Conservation (phyloP, 257 asterid species). For the Anisodus acutangulus region DNA sequence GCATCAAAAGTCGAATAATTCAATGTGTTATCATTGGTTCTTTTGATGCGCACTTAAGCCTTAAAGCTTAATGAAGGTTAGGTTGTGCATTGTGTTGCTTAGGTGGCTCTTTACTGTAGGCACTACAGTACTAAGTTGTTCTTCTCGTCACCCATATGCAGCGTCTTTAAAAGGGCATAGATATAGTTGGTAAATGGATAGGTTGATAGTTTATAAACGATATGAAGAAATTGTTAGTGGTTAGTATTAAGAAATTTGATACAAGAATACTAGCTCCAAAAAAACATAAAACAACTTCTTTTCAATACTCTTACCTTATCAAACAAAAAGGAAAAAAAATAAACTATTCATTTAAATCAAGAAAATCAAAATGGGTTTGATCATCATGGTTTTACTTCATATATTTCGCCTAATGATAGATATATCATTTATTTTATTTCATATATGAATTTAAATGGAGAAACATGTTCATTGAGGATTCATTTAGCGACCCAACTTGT, state of each 20-base stretch:
- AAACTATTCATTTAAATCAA: neutral
- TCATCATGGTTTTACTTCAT: neutral
- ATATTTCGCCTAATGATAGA: neutral
- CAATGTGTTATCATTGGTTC: no score
- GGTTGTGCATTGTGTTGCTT: no score
- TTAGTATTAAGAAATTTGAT: neutral
- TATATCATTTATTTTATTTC: neutral
- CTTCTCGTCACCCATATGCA: no score
- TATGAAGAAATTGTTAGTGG: neutral
- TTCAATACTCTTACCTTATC: neutral
- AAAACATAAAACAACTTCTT: neutral
- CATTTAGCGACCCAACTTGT: neutral
- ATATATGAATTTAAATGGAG: neutral
- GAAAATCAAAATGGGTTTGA: neutral
- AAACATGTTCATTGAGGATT: constrained; percentile 3
- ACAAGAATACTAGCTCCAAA: neutral
- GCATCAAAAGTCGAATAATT: no score
- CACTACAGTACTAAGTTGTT: no score
- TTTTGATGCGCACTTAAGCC: no score
- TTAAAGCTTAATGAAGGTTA: no score
- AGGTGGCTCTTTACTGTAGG: no score
- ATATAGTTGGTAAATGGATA: neutral
- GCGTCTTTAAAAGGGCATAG: neutral
- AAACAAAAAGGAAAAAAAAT: neutral
- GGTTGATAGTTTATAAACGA: neutral